Evolutionary conservation across 345 rosid species (phyloP).

Genomic region (Lumnitzera racemosa): DNA sequence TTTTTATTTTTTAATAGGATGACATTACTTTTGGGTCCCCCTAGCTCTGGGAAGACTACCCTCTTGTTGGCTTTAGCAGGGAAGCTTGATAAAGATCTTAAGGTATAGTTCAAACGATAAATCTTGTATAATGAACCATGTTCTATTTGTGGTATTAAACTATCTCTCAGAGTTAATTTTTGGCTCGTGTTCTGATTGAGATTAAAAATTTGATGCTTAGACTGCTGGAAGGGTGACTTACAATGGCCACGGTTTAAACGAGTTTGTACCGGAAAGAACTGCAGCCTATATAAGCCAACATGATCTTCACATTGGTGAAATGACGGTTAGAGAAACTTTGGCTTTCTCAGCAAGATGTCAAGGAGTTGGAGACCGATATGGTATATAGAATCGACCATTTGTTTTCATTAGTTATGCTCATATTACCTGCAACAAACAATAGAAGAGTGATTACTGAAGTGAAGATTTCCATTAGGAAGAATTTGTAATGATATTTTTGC

Average conservation of each 20-base stretch:
- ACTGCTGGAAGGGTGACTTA: constrained; percentile 37
- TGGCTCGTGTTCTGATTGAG: not conserved
- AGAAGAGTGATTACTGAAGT: too few species aligned
- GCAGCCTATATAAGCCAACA: constrained; percentile 66
- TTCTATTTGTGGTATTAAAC: not conserved
- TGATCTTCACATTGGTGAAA: constrained; percentile 68
- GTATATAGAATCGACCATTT: constrained; percentile 7
- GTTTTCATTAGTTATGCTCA: too few species aligned
- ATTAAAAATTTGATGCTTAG: constrained; percentile 11
- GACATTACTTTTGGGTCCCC: constrained; percentile 83
- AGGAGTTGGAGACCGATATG: constrained; percentile 53
- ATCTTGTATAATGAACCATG: not conserved
- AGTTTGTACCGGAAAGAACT: constrained; percentile 40
- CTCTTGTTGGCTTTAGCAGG: constrained; percentile 42
- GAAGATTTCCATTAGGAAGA: too few species aligned
- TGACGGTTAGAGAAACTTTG: constrained; percentile 88
- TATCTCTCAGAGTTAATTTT: not conserved
- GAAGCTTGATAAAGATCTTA: constrained; percentile 20
- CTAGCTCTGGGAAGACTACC: constrained; percentile 78
- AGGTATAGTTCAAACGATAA: not conserved
- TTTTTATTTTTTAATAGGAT: constrained; percentile 6
- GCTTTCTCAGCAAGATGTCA: constrained; percentile 83
- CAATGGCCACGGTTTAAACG: constrained; percentile 38
- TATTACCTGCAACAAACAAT: too few species aligned
- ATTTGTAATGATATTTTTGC: not conserved